A percentile compares a stretch with the other conserved stretches of the same genome.
These are phyloP conservation scores for Parietichytrium sp. DNA, from an alignment of 108 stramenopile genomes.

Conservation along the genomic window DNA sequence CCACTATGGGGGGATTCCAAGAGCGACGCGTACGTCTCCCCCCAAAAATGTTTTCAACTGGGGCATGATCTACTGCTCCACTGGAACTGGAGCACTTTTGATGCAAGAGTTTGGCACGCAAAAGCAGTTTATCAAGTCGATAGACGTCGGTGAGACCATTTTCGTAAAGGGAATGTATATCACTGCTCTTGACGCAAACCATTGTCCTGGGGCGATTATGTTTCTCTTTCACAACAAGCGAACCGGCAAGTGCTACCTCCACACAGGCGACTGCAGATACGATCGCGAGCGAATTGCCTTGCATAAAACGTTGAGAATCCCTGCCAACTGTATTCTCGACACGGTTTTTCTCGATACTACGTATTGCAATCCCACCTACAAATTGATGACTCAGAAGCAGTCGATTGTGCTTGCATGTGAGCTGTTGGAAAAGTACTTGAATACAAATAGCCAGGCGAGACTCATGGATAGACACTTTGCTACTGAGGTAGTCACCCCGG, in stretches of 20 bases:
- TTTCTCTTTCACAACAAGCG: not conserved
- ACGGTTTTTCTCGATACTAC: conserved; percentile 27
- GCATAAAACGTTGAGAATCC: not conserved
- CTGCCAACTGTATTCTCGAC: not conserved
- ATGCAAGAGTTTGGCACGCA: not conserved
- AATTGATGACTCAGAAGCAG: conserved; percentile 12
- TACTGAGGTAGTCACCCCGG: not conserved
- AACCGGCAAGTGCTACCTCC: not conserved
- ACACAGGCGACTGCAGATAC: conserved; percentile 4
- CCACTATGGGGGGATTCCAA: conserved; percentile 4
- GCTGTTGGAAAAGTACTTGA: not conserved
- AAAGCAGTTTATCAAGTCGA: not conserved
- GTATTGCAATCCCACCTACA: not conserved
- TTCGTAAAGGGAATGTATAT: not conserved
- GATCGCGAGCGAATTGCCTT: not conserved
- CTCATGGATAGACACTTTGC: no score
- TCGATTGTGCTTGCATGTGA: not conserved
- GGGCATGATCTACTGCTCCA: not conserved
- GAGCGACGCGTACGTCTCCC: no score
- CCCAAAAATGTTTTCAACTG: not conserved
- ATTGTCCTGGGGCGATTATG: conserved; percentile 19
- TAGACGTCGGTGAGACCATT: not conserved
- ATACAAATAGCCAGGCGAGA: not conserved
- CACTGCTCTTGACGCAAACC: not conserved
- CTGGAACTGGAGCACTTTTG: not conserved